A percentile compares a stretch with the other conserved stretches of the same genome.
Conservation (phyloP, 73 alveolate genomes). For the Durusdinium trenchii region DNA sequence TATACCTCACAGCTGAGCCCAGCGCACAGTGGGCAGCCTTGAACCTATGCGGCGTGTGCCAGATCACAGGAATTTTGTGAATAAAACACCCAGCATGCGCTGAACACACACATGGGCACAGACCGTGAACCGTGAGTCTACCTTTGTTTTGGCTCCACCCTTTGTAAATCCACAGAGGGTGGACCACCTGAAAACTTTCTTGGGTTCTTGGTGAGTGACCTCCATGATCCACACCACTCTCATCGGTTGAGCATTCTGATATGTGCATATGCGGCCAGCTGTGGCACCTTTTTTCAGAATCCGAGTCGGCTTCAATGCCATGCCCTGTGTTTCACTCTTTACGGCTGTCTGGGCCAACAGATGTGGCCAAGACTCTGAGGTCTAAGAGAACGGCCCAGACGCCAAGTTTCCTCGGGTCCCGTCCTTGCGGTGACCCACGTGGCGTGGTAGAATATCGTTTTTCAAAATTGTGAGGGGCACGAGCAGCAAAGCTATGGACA, state of each 20-base stretch:
- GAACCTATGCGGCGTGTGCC: not conserved
- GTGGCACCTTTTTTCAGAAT: not conserved
- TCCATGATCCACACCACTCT: too few relatives aligned
- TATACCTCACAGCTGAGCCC: slow-evolving; percentile 11
- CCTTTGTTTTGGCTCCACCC: slow-evolving; percentile 1
- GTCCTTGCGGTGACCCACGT: too few relatives aligned
- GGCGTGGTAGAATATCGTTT: too few relatives aligned
- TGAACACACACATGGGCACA: not conserved
- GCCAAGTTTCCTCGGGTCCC: too few relatives aligned
- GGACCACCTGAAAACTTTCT: not conserved
- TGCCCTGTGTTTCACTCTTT: not conserved
- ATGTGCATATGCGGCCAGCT: too few relatives aligned
- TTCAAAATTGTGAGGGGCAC: too few relatives aligned
- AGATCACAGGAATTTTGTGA: too few relatives aligned
- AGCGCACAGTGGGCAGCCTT: slow-evolving; percentile 47
- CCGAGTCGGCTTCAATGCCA: not conserved
- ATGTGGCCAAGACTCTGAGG: too few relatives aligned
- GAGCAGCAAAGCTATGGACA: too few relatives aligned
- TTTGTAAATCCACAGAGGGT: slow-evolving; percentile 58
- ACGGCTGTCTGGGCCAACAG: too few relatives aligned
- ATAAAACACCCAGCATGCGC: slow-evolving; percentile 15
- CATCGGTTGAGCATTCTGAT: too few relatives aligned
- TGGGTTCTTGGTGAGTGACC: slow-evolving; percentile 51
- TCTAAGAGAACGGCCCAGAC: too few relatives aligned
- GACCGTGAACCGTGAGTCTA: not conserved